Evolutionary conservation across 176 grass and related monocot genomes (phyloP).

Genomic region (Areca catechu): DNA sequence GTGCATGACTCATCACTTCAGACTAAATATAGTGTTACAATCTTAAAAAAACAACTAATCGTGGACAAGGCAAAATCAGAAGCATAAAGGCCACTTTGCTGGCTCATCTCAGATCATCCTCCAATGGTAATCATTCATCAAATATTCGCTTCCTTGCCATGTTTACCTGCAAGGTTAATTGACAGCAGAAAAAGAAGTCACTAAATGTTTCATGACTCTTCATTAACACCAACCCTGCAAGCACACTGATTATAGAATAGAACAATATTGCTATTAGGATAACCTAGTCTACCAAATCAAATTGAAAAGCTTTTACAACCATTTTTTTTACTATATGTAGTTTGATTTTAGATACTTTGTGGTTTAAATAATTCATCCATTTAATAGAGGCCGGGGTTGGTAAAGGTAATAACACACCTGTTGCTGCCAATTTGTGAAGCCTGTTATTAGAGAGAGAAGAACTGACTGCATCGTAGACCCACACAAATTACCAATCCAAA

Average conservation of each 20-base stretch:
- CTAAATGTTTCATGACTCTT: no score
- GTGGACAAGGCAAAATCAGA: background rate
- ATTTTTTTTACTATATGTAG: no score
- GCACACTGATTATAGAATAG: no score
- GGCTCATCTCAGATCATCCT: background rate
- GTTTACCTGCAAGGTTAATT: slow-evolving; percentile 1
- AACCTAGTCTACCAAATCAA: no score
- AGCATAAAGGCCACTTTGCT: no score
- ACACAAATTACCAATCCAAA: slow-evolving; percentile 71
- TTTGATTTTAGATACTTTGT: no score
- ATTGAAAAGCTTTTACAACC: no score
- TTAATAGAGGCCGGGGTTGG: background rate
- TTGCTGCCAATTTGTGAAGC: slow-evolving; percentile 66
- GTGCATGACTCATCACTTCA: no score
- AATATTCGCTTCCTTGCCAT: slow-evolving; percentile 10
- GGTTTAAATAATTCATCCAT: background rate
- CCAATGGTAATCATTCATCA: background rate
- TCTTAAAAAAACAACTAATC: background rate
- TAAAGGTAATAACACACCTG: slow-evolving; percentile 1
- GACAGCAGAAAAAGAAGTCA: no score
- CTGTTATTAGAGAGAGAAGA: slow-evolving; percentile 46
- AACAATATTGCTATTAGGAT: no score
- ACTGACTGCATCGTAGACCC: slow-evolving; percentile 53
- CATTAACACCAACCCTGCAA: no score
- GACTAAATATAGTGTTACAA: no score